Evolutionary conservation across 208 protist genomes (phyloP).

Genomic region (Zelonia costaricensis): DNA sequence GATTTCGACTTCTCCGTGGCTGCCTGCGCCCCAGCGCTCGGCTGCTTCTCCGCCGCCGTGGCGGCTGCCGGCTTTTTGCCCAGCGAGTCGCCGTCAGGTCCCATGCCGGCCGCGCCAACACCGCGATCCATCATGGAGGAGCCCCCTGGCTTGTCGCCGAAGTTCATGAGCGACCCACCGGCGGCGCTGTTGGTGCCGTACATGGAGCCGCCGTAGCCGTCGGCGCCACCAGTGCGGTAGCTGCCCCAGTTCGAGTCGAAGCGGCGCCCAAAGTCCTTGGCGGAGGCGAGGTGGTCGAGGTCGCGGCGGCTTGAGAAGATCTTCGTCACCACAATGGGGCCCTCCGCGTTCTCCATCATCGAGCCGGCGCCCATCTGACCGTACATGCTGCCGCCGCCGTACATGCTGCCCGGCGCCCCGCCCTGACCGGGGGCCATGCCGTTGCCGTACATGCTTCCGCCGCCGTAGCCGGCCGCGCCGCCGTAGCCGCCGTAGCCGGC

Average conservation of each 20-base stretch:
- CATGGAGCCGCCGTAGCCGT: slow-evolving; percentile 26
- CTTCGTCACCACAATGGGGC: slow-evolving; percentile 65
- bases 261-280: slow-evolving; percentile 46
- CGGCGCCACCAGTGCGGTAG: slow-evolving; percentile 21
- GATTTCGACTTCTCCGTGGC: neutral
- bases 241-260: slow-evolving; percentile 54
- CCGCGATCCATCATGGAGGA: slow-evolving; percentile 5
- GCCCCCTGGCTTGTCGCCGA: neutral
- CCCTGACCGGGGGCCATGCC: neutral
- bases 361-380: slow-evolving; percentile 11
- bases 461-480: slow-evolving; percentile 19
- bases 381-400: slow-evolving; percentile 46
- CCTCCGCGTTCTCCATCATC: slow-evolving; percentile 40
- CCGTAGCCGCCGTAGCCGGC: slow-evolving; percentile 11
- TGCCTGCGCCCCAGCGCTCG: neutral
- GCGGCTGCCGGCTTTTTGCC: slow-evolving; percentile 5
- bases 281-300: slow-evolving; percentile 39
- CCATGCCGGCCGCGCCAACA: slow-evolving; percentile 11
- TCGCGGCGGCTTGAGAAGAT: slow-evolving; percentile 76
- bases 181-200: slow-evolving; percentile 11
- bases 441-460: slow-evolving; percentile 36
- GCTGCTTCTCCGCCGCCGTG: too few species aligned
- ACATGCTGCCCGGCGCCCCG: slow-evolving; percentile 36
- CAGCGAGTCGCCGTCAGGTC: slow-evolving; percentile 10
- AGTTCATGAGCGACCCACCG: slow-evolving; percentile 18